Conservation (phyloP, 2,329 filamentous ascomycete species). For the Microdochium paspali region DNA sequence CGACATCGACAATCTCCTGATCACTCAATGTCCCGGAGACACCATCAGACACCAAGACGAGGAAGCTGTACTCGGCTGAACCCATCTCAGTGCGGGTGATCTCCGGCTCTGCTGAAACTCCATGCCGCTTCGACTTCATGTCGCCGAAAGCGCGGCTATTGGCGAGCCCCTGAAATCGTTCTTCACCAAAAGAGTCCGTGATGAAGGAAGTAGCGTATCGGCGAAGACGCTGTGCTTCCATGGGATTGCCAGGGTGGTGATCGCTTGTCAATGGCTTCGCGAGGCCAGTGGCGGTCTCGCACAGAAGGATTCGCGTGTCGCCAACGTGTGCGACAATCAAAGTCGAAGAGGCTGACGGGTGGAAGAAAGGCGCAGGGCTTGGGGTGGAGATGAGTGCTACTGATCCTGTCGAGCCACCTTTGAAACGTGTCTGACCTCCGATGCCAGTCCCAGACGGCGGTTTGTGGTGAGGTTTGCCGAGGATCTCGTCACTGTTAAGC, state of each 20-base stretch:
- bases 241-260: constrained; percentile 83
- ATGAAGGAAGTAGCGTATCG: constrained; percentile 79
- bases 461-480: constrained; percentile 49
- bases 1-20: constrained; percentile 91
- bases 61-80: constrained; percentile 79
- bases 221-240: constrained; percentile 73
- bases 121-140: constrained; percentile 82
- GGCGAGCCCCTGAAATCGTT: constrained; percentile 85
- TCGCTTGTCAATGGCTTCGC: constrained; percentile 78
- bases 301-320: constrained; percentile 85
- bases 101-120: constrained; percentile 90
- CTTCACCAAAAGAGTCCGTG: constrained; percentile 94
- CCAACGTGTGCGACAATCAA: constrained; percentile 85
- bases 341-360: constrained; percentile 76
- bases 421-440: constrained; percentile 70
- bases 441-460: constrained; percentile 53
- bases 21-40: constrained; percentile 79
- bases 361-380: constrained; percentile 89
- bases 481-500: constrained; percentile 75
- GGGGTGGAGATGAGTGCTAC: constrained; percentile 87
- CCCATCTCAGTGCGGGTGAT: constrained; percentile 69
- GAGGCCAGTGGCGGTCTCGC: constrained; percentile 72
- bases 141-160: constrained; percentile 95
- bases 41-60: constrained; percentile 83
- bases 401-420: constrained; percentile 88